Conservation (phyloP, 2,329 filamentous ascomycete species). For the Beauveria varroae region DNA sequence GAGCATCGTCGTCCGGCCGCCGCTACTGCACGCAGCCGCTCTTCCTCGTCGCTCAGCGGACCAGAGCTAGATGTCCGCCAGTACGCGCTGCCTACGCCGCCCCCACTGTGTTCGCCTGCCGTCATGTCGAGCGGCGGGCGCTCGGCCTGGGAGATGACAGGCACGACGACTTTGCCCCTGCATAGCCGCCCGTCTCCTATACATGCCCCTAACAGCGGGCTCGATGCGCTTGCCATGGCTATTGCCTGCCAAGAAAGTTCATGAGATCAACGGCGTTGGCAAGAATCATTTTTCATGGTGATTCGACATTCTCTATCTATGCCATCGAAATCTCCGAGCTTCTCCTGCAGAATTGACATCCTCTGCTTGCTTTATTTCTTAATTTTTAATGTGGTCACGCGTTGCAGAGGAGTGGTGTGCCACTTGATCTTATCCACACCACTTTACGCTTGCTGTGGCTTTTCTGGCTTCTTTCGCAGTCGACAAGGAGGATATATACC, state of each 20-base stretch:
- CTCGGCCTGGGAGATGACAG: constrained; percentile 39
- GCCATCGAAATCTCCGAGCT: not conserved
- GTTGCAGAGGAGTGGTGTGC: not conserved
- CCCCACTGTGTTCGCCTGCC: constrained; percentile 29
- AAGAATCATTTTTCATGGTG: not conserved
- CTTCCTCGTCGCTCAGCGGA: constrained; percentile 16
- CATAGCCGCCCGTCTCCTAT: constrained; percentile 35
- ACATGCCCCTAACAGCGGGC: constrained; percentile 42
- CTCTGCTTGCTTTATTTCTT: constrained; percentile 1
- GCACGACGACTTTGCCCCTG: constrained; percentile 33
- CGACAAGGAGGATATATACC: not conserved
- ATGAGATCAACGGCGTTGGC: not conserved
- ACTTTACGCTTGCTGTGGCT: not conserved
- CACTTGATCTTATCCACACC: not conserved
- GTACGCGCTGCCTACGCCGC: constrained; percentile 28
- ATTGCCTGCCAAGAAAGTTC: constrained; percentile 42
- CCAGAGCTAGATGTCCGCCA: constrained; percentile 31
- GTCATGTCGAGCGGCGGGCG: constrained; percentile 12
- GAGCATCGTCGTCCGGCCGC: not conserved
- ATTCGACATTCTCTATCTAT: not conserved
- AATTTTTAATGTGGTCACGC: constrained; percentile 5
- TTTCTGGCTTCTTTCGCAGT: not conserved
- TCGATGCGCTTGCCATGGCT: constrained; percentile 48
- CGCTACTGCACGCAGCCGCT: constrained; percentile 21
- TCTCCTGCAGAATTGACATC: constrained; percentile 2